These are phyloP conservation scores for Fraxinus latifolia DNA, from an alignment of 305 asterid genomes.

Conservation along the genomic window DNA sequence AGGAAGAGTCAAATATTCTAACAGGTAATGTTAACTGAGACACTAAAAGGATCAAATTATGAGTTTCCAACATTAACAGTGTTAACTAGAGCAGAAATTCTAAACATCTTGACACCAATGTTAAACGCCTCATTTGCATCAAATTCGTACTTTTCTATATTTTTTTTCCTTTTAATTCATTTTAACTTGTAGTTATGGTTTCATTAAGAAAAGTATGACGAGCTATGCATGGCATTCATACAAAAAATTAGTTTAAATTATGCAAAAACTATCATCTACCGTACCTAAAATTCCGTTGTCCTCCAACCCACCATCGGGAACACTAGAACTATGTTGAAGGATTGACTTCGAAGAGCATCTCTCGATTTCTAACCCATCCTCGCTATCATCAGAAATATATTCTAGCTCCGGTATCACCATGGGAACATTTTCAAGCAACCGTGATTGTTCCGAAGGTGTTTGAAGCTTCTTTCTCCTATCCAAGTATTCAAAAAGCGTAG, in stretches of 20 bases:
- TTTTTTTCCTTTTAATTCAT: background rate
- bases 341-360: conserved; percentile 11
- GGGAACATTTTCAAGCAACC: conserved; percentile 39
- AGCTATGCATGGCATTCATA: background rate
- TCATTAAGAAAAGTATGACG: background rate
- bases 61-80: background rate
- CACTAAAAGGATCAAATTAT: background rate
- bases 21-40: background rate
- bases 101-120: background rate
- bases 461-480: conserved; percentile 43
- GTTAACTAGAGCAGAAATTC: background rate
- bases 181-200: background rate
- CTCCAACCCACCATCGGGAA: conserved; percentile 14
- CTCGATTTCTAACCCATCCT: conserved; percentile 10
- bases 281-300: conserved; percentile 30
- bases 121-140: background rate
- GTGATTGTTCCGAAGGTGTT: conserved; percentile 32
- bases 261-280: background rate
- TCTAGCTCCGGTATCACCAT: conserved; percentile 44
- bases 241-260: background rate
- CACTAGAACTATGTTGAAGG: conserved; percentile 11
- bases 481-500: conserved; percentile 35
- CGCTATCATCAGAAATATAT: conserved; percentile 25
- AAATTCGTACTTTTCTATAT: background rate
- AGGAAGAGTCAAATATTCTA: background rate